Evolutionary conservation across 345 rosid genomes (phyloP), one percentile per base, ranked within the genome.

Genomic region (Alliaria petiolata): DNA sequence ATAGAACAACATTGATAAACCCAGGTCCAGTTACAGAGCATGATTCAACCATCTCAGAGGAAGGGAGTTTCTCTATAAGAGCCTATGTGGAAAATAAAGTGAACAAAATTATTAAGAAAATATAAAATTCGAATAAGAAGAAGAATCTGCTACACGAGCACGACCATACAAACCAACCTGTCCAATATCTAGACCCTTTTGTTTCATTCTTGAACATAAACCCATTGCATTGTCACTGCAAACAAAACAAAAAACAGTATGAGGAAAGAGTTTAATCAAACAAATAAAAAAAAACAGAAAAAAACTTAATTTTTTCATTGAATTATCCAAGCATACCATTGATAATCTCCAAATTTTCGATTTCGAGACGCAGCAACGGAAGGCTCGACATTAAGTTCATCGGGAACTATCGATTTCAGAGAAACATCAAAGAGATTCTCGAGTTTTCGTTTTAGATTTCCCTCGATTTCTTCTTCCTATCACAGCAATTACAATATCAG

Each of bases 21-120:
- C 99, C 99, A 70, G 95, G 93, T 50, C 99, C 99, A 11, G 96
- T 93, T 8, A 95, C 95, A 6, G 91, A 83, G 81, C 88, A 85
- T 3, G 90, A 83, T 54, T 89, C 92, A 74, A 95, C 82, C 85
- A 95, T 86, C 79, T 89, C 93, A 30, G 95, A 84, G 26, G 64
- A 68, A 43, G 96, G 96, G 54, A 95, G 91, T 71, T 87, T 95
- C 30, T 72, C 79, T 78, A 70, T 77, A 56, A 95, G 83, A 22
- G 89, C 95, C 99, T 95, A 36, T 16, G 74, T 64, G 50, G 4
- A 64, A 65, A 70, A 38, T 7, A 14, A 30, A 44, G 17, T n/a
- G n/a, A n/a, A n/a, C n/a, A n/a, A n/a, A 36, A 67, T 25, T 25
- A 25, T 42, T 54, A n/a, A 63, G 7, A 63, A 38, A 45, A 38